Base-by-base conservation (phyloP, 1,284 basidiomycete species). In the Phlebopus sp. region DNA sequence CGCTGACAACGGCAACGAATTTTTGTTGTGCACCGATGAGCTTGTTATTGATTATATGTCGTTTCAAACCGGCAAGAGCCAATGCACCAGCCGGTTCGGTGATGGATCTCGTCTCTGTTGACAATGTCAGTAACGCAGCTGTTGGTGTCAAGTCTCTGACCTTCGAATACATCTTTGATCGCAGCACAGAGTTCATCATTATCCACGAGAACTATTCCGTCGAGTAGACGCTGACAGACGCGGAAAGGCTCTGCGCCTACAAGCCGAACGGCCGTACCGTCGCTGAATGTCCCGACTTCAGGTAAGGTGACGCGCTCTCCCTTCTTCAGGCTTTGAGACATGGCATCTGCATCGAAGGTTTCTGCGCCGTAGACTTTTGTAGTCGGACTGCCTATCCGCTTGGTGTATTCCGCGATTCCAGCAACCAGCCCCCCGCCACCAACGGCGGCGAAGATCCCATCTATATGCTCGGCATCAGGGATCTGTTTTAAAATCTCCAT, bases 151-250 rank as follows among this genome's bases (percentile, higher is more conserved):
- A 39, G 15, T n/a, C 31, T 59, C 71, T 55, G 53, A 92, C 94
- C 95, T 76, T 99, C 95, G 62, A 98, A 99, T 21, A 98, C 87
- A 63, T 99, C 97, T 71, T 98, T 98, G 73, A 99, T 98, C 14
- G 95, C 94, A 4, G 97, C 97, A 64, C 97, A 99, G 47, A 99
- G 86, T 67, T 97, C 97, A 63, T 99, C 97, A 55, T 97, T 99
- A 65, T 88, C 83, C 17, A 90, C 92, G 56, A 89, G 79, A 36
- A 95, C 83, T 29, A 99, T 73, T 8, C 82, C 87, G 60, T 98
- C 93, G n/a, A 97, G 69, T 17, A 92, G 73, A 44, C 88, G 75
- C 62, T 88, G 76, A 70, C 95, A 98, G 53, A 99, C 81, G 52
- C 97, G 80, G 73, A 97, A 97, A 2, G 92, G 87, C 65, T 99